These are phyloP conservation scores for Alternaria ethzedia DNA, from an alignment of 2,329 filamentous ascomycete species.

Conservation along the genomic window DNA sequence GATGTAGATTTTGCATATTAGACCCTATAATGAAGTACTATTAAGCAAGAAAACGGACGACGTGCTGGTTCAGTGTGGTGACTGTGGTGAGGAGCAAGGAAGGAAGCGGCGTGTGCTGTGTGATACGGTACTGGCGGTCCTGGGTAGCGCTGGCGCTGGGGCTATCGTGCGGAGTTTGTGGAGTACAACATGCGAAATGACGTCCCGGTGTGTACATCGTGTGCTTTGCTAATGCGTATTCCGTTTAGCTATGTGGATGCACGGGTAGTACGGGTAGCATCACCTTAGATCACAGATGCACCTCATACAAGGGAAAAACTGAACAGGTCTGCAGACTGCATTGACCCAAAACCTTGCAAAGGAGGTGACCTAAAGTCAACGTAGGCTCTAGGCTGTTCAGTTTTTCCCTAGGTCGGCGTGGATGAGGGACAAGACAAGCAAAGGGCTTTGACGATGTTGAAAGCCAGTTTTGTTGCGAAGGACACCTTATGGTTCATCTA, in stretches of 20 bases:
- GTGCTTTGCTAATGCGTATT: background rate
- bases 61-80: background rate
- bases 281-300: background rate
- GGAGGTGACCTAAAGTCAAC: too few species aligned
- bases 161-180: background rate
- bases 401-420: too few species aligned
- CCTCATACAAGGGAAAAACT: too few species aligned
- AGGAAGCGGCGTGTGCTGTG: background rate
- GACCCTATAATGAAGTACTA: background rate
- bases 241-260: background rate
- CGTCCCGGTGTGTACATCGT: background rate
- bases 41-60: background rate
- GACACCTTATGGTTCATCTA: background rate
- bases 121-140: background rate
- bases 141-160: background rate
- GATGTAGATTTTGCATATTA: background rate
- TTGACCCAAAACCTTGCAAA: too few species aligned
- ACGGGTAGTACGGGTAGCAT: background rate
- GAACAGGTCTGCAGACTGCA: too few species aligned
- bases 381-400: too few species aligned
- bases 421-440: background rate
- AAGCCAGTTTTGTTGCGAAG: background rate
- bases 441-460: background rate
- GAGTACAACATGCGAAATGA: background rate
- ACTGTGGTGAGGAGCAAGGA: background rate